These are phyloP conservation scores for Tolypocladium guangdongense DNA, from an alignment of 2,329 filamentous ascomycete species.

Conservation along the genomic window DNA sequence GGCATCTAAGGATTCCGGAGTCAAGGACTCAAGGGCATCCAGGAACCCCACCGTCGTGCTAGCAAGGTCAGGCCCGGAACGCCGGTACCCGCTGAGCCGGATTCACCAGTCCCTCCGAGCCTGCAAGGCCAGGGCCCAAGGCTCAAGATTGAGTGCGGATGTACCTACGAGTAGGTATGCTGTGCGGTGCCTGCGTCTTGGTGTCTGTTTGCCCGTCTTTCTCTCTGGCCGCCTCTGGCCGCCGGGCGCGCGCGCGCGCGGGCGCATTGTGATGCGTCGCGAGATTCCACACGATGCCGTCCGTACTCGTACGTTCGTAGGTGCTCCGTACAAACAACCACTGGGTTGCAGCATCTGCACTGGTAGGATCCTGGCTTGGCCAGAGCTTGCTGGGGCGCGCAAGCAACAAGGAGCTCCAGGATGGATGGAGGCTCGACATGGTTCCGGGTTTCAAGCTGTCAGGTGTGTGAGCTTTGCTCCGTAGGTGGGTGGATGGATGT, in stretches of 20 bases:
- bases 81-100: conserved; percentile 6
- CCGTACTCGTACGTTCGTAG: neutral
- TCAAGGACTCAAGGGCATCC: conserved; percentile 1
- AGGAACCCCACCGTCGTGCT: conserved; percentile 8
- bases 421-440: conserved; percentile 3
- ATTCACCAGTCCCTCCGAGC: conserved; percentile 1
- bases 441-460: conserved; percentile 5
- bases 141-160: conserved; percentile 2
- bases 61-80: conserved; percentile 9
- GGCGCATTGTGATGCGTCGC: neutral
- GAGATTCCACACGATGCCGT: neutral
- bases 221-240: neutral
- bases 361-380: neutral
- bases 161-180: too few relatives aligned
- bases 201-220: neutral
- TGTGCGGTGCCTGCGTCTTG: neutral
- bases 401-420: neutral
- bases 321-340: neutral
- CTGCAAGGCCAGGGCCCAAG: neutral
- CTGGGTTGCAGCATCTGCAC: neutral
- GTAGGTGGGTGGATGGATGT: neutral
- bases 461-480: conserved; percentile 1
- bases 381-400: neutral
- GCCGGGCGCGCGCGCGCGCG: neutral
- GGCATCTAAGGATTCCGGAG: neutral